Evolutionary conservation across 805 yeast species (phyloP).

Genomic region (Zygoascus biomembranicola): DNA sequence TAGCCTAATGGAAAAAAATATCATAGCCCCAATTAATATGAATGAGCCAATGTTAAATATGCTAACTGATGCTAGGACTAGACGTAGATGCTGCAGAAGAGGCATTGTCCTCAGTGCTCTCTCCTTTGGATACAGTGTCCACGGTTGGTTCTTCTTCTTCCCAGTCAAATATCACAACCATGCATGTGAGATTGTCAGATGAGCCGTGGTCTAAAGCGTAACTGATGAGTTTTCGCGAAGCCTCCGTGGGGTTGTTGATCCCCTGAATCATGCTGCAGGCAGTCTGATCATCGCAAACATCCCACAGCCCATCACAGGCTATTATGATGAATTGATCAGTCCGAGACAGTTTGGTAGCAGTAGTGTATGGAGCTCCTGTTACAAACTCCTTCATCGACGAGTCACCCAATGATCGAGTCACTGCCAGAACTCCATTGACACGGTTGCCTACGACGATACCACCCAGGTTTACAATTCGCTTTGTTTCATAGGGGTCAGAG

Average conservation of each 20-base stretch:
- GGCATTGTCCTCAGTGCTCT: not conserved
- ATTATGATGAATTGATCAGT: conserved; percentile 73
- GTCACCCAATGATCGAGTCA: conserved; percentile 89
- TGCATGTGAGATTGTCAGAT: conserved; percentile 87
- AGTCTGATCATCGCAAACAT: conserved; percentile 74
- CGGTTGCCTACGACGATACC: conserved; percentile 85
- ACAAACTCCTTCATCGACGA: conserved; percentile 85
- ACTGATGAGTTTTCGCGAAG: conserved; percentile 58
- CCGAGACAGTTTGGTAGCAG: conserved; percentile 63
- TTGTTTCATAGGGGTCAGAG: conserved; percentile 66
- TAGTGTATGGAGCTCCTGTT: conserved; percentile 85
- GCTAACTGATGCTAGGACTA: not conserved
- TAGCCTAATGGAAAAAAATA: no score
- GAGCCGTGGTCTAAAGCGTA: conserved; percentile 72
- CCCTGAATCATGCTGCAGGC: conserved; percentile 68
- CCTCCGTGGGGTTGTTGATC: conserved; percentile 49
- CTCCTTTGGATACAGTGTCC: not conserved
- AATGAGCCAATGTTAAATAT: no score
- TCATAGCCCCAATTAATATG: no score
- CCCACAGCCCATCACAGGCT: conserved; percentile 98
- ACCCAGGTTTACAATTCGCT: conserved; percentile 67
- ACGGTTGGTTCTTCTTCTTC: not conserved
- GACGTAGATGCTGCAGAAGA: not conserved
- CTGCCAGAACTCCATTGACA: conserved; percentile 93
- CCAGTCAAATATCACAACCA: conserved; percentile 56